Evolutionary conservation across 495 filamentous ascomycete species (phyloP).

Genomic region (Neurospora sp.): DNA sequence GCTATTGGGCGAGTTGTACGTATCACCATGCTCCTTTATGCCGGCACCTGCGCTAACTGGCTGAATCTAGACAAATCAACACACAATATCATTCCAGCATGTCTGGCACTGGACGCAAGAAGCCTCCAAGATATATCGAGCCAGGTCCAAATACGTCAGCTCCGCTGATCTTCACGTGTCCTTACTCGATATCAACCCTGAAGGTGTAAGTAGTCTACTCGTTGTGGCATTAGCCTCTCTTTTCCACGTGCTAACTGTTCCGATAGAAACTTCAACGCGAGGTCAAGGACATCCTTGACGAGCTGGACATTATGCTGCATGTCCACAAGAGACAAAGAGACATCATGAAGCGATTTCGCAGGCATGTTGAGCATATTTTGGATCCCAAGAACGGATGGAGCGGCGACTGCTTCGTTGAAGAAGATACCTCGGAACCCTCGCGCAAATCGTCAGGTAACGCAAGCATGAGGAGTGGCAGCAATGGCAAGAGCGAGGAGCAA

Average conservation of each 20-base stretch:
- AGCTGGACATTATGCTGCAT: conserved; percentile 60
- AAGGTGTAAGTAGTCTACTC: conserved; percentile 28
- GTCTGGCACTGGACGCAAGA: conserved; percentile 29
- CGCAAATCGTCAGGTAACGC: neutral
- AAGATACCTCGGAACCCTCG: neutral
- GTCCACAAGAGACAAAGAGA: conserved; percentile 48
- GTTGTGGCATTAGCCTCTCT: neutral
- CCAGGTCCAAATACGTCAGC: conserved; percentile 18
- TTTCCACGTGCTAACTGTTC: neutral
- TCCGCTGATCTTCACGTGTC: conserved; percentile 29
- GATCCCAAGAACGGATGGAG: conserved; percentile 16
- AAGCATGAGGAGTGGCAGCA: neutral
- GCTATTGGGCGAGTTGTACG: conserved; percentile 27
- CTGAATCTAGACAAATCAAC: conserved; percentile 23
- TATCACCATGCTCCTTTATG: neutral
- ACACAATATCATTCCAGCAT: conserved; percentile 24
- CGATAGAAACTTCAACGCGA: conserved; percentile 44
- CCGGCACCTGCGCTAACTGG: conserved; percentile 20
- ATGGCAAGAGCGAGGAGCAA: neutral
- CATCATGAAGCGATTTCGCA: conserved; percentile 47
- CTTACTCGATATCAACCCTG: conserved; percentile 56
- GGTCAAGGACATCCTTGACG: conserved; percentile 62
- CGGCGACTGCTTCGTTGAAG: neutral
- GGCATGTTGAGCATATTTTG: conserved; percentile 37
- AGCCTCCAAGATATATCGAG: conserved; percentile 16